Evolutionary conservation across 2,329 filamentous ascomycete species (phyloP).

Genomic region (Colletotrichum gigasporum): DNA sequence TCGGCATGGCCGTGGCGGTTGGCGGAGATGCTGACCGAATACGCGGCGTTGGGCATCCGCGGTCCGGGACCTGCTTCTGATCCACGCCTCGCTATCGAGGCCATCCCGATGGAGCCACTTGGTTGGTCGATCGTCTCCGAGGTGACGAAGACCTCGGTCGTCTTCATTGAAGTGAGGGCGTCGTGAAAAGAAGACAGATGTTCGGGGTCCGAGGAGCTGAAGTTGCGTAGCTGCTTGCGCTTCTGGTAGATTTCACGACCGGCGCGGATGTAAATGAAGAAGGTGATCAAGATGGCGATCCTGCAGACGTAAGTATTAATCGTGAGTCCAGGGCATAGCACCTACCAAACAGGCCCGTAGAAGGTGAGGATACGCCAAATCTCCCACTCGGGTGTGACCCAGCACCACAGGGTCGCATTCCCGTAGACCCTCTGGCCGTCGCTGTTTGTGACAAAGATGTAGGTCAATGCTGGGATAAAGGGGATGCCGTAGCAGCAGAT

Average conservation of each 20-base stretch:
- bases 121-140: constrained; percentile 53
- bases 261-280: constrained; percentile 73
- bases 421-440: constrained; percentile 72
- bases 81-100: constrained; percentile 40
- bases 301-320: constrained; percentile 46
- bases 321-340: neutral
- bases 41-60: constrained; percentile 37
- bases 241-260: constrained; percentile 75
- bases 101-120: constrained; percentile 42
- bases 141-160: constrained; percentile 72
- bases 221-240: constrained; percentile 67
- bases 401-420: constrained; percentile 83
- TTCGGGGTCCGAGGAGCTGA: constrained; percentile 58
- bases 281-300: constrained; percentile 68
- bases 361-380: constrained; percentile 78
- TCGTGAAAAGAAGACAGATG: constrained; percentile 50
- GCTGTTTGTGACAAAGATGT: constrained; percentile 68
- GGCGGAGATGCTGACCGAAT: constrained; percentile 57
- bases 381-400: constrained; percentile 75
- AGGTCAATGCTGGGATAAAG: constrained; percentile 73
- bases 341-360: constrained; percentile 77
- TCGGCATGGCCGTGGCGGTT: constrained; percentile 36
- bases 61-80: constrained; percentile 24
- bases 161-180: constrained; percentile 59
- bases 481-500: constrained; percentile 78